Percentiles rank a stretch among this genome's conserved stretches.
Conservation (phyloP, 306 rosid genomes). For the Gynostemma pentaphyllum region DNA sequence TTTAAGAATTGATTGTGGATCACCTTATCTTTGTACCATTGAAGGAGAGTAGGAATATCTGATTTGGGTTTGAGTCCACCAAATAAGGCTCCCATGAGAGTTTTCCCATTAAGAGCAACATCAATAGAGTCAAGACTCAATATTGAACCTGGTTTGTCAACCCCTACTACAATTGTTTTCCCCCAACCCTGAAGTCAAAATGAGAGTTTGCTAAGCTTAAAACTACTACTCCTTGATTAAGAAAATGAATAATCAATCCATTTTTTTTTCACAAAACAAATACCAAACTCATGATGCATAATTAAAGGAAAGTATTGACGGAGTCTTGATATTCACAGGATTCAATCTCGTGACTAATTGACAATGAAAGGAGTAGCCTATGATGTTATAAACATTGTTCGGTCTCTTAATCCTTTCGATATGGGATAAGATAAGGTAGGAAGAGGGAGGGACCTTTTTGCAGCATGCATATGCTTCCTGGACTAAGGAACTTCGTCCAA, state of each 20-base stretch:
- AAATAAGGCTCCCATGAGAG: constrained; percentile 45
- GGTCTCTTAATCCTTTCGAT: no score
- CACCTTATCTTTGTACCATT: constrained; percentile 76
- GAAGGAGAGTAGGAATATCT: constrained; percentile 55
- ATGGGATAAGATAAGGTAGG: constrained; percentile 37
- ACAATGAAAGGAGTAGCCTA: no score
- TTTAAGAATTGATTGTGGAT: not conserved
- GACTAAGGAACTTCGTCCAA: constrained; percentile 53
- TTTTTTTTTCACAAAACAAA: no score
- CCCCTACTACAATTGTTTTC: constrained; percentile 64
- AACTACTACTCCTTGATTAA: no score
- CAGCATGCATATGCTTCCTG: constrained; percentile 77
- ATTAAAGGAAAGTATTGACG: no score
- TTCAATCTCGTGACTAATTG: no score
- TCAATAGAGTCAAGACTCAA: constrained; percentile 30
- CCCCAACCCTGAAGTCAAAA: constrained; percentile 89
- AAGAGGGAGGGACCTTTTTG: constrained; percentile 37
- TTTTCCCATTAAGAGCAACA: constrained; percentile 40
- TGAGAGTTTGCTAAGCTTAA: no score
- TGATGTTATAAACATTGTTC: no score
- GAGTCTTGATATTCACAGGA: no score
- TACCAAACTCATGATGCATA: no score
- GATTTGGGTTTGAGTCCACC: constrained; percentile 88
- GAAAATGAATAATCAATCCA: not conserved
- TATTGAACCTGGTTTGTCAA: constrained; percentile 41